A percentile compares a stretch with the other conserved stretches of the same genome.
Conservation (phyloP, 2,329 filamentous ascomycete species). For the Metarhizium brunneum region DNA sequence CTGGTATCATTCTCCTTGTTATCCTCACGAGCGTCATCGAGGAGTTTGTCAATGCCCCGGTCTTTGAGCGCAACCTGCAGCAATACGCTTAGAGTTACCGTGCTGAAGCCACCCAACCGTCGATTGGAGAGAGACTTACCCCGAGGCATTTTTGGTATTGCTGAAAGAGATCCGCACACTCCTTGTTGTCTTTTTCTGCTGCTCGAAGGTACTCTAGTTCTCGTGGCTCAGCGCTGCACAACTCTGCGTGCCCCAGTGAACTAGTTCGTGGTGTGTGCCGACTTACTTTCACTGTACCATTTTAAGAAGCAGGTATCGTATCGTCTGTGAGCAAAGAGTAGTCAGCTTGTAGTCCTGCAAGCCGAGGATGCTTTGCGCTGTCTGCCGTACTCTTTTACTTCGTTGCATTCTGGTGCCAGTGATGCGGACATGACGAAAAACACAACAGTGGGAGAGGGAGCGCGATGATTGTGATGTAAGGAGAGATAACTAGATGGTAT, state of each 20-base stretch:
- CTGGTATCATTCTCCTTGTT: conserved; percentile 75
- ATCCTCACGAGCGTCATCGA: conserved; percentile 83
- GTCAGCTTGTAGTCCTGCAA: background rate
- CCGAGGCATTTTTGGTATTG: conserved; percentile 81
- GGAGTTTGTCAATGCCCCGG: conserved; percentile 83
- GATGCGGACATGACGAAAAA: conserved; percentile 65
- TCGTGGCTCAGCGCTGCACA: background rate
- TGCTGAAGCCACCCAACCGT: background rate
- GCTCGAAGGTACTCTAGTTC: conserved; percentile 77
- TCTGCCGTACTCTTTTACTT: conserved; percentile 75
- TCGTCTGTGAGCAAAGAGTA: conserved; percentile 43
- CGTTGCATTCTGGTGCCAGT: conserved; percentile 87
- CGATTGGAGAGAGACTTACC: conserved; percentile 33
- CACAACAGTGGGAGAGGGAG: no score
- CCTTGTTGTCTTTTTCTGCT: conserved; percentile 68
- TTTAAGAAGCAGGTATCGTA: conserved; percentile 98
- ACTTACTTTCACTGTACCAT: conserved; percentile 97
- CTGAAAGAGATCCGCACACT: conserved; percentile 79
- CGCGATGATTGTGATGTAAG: no score
- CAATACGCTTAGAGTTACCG: conserved; percentile 3
- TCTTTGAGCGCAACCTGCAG: conserved; percentile 73
- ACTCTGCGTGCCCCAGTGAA: background rate
- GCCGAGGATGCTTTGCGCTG: background rate
- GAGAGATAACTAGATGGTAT: no score
- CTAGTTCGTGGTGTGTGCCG: background rate